phyloP scores from a whole-genome alignment of 1,139 yeast genomes.

The Pneumocystis oryctolagi region DNA sequence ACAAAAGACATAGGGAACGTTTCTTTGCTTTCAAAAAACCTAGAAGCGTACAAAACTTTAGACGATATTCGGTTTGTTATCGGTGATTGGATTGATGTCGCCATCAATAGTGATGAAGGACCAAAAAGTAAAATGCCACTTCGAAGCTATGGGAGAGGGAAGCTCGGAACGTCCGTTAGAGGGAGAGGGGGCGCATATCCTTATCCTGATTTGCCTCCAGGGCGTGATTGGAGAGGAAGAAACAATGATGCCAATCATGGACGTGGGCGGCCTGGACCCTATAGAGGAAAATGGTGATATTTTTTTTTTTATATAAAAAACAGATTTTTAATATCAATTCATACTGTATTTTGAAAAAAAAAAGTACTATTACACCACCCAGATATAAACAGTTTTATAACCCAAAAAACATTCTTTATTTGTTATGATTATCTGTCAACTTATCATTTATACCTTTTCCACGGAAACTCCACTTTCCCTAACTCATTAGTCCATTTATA shows the following conservation, averaged over 20 bases:
- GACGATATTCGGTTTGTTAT: neutral
- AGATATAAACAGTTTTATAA: neutral
- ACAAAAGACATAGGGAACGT: neutral
- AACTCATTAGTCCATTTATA: neutral
- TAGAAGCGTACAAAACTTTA: neutral
- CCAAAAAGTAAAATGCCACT: neutral
- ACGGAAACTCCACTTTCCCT: neutral
- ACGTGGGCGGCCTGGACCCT: neutral
- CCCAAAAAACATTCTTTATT: neutral
- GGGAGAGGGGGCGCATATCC: neutral
- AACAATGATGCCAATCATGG: neutral
- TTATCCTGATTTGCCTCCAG: neutral
- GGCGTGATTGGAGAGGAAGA: neutral
- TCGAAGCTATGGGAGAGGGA: neutral
- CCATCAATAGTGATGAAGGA: neutral
- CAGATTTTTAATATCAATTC: too few relatives aligned
- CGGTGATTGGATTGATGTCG: constrained; percentile 2
- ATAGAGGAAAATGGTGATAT: neutral
- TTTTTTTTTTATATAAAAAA: neutral
- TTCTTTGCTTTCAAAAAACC: neutral
- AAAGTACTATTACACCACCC: neutral
- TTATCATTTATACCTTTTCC: neutral
- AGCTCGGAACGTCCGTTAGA: neutral
- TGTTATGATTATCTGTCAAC: neutral
- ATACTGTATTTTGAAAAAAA: too few relatives aligned